Evolutionary conservation across 768 basidiomycete genomes (phyloP), one percentile per base, ranked within the genome.

Genomic region (Calocera cornea): DNA sequence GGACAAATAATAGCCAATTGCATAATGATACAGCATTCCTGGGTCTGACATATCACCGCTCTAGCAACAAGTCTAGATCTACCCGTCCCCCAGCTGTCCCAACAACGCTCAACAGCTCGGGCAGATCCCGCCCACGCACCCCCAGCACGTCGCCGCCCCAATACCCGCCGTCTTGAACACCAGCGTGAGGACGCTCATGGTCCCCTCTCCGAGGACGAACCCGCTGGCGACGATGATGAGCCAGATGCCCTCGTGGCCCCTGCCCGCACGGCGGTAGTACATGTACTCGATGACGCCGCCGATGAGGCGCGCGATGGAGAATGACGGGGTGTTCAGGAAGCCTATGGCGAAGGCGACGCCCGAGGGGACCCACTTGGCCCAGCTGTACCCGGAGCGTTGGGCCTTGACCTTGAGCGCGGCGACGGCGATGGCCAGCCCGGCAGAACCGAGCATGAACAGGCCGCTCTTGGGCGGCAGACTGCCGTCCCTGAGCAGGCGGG

Each of bases 261-360:
- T n/a, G 49, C 49, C 34, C 41, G 1, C 68, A 83, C 82, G 67
- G 80, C 79, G 82, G 72, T 87, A 92, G 64, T 68, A 69, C 31
- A 84, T 74, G 72, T 87, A 84, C 72, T 95, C 93, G 70, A 90
- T 76, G 69, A 90, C 75, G 1, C 95, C 95, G 40, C 95, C 95
- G 66, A 95, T 81, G 34, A 97, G 80, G 65, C 95, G 86, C 0
- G 95, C 93, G 68, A 97, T 82, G 5, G 92, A 91, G 79, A 97
- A 98, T 2, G 89, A 90, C 1, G 95, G 95, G 0, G 94, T 92
- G 74, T 98, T 98, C 73, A 98, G 80, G 76, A 98, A 97, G 0
- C 95, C 93, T 68, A 97, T 90, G 3, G 93, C 93, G 74, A 97
- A 97, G 1, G 93, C 94, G 41, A 97, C 86, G 27, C 94, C 94